A percentile compares a stretch with the other conserved stretches of the same genome.
These are phyloP conservation scores for Clarireedia homoeocarpa DNA, from an alignment of 2,329 filamentous ascomycete species.

Conservation along the genomic window DNA sequence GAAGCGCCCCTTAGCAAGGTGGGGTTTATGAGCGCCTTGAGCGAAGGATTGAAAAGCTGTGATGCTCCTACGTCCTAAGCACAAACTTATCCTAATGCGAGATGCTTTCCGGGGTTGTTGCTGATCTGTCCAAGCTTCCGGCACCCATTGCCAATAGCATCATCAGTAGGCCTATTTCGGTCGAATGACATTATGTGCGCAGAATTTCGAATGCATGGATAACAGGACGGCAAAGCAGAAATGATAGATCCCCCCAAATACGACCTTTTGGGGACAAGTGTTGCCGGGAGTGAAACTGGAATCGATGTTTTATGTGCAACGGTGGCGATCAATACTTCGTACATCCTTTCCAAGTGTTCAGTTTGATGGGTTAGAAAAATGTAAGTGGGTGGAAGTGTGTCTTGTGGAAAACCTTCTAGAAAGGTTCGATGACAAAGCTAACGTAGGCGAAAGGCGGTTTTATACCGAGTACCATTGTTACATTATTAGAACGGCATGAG, in stretches of 20 bases:
- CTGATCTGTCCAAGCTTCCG: constrained; percentile 1
- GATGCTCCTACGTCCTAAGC: constrained; percentile 6
- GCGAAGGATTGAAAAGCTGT: constrained; percentile 7
- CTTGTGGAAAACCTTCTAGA: neutral
- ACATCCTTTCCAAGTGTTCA: neutral
- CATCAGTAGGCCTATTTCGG: too few relatives aligned
- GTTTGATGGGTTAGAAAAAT: neutral
- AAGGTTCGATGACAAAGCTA: neutral
- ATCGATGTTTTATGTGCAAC: too few relatives aligned
- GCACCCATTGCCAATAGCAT: neutral
- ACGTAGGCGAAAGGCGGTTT: too few relatives aligned
- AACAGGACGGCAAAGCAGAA: too few relatives aligned
- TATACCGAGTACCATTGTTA: too few relatives aligned
- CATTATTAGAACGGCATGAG: too few relatives aligned
- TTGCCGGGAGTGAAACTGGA: too few relatives aligned
- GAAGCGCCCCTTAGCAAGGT: constrained; percentile 4
- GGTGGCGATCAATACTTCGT: too few relatives aligned
- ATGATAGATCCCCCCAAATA: too few relatives aligned
- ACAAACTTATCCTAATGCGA: constrained; percentile 8
- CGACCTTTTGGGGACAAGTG: too few relatives aligned
- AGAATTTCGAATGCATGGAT: too few relatives aligned
- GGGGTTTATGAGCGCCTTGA: constrained; percentile 4
- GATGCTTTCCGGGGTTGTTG: neutral
- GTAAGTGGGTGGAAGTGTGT: neutral
- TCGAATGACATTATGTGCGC: too few relatives aligned